Evolutionary conservation across 352 stramenopile genomes (phyloP), one percentile per base, ranked within the genome.

Genomic region (Phytopythium litorale): DNA sequence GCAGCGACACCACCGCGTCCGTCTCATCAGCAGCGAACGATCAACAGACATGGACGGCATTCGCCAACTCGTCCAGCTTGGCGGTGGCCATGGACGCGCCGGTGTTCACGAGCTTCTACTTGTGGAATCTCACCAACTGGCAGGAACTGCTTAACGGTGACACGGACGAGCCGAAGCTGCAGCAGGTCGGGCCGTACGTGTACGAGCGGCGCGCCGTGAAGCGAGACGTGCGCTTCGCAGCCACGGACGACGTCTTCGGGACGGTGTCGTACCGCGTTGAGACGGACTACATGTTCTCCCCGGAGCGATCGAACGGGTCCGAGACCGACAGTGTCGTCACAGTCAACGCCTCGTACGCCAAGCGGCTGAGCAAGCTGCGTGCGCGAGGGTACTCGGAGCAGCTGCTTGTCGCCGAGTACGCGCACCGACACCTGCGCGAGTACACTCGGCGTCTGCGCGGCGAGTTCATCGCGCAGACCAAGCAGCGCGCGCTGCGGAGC

Each of bases 51-150:
- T 68, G 7, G 54, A 49, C 3, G n/a, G 7, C 79, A 66, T 68
- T 64, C 61, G 5, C 50, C n/a, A 58, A 80, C 56, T 51, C 62
- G 12, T 67, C 66, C 21, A 61, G 56, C 32, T 82, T 86, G 35
- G 72, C 61, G 23, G 69, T 70, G 48, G 68, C 71, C 2, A 85
- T 89, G 65, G 73, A 87, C 58, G 80, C 73, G 21, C 76, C 76
- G 0, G 68, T 72, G 50, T 78, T 75, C 59, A 66, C 71, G 32
- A 88, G 79, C 57, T 84, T 89, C 33, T 91, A 88, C 58, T 60
- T 89, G 11, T 90, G 78, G 68, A 92, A 92, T 48, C 64, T 92
- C 68, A 87, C 79, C 3, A 91, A 92, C 52, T 70, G 58, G 5
- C 59, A 48, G n/a, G 62, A 64, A 12, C 61, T 92, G 35, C 54